Evolutionary conservation across 192 early-diverging fungal species (phyloP).

Genomic region (Neocallimastix lanati): DNA sequence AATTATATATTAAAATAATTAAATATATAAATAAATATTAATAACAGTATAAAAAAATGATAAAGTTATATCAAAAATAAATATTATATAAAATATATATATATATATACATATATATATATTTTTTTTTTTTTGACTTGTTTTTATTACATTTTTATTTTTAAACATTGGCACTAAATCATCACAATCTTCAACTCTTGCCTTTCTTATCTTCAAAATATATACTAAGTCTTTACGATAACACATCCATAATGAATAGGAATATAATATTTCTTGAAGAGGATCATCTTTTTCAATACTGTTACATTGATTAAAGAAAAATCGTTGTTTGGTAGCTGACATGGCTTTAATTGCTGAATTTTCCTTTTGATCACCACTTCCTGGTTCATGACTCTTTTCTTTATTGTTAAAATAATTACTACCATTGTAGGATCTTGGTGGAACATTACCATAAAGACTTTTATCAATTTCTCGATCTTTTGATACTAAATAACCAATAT

Average conservation of each 20-base stretch:
- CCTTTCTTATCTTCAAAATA: constrained; percentile 16
- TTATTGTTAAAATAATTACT: neutral
- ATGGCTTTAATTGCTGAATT: neutral
- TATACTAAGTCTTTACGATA: constrained; percentile 17
- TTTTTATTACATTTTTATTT: constrained; percentile 21
- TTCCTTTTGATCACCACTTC: no score
- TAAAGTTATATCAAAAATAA: no score
- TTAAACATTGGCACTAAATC: constrained; percentile 32
- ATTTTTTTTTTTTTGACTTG: no score
- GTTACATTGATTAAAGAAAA: neutral
- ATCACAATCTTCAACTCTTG: constrained; percentile 34
- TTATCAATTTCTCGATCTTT: neutral
- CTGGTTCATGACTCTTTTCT: no score
- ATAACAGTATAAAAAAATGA: no score
- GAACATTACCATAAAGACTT: neutral
- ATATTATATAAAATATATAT: no score
- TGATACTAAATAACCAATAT: neutral
- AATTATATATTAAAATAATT: no score
- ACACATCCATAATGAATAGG: constrained; percentile 6
- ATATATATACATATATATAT: no score
- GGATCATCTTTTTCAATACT: neutral
- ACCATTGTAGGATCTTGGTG: neutral
- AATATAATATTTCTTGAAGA: neutral
- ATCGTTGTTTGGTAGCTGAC: neutral
- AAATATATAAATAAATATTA: no score